Conservation (phyloP, 352 stramenopile genomes). For the Globisporangium echinulatum region DNA sequence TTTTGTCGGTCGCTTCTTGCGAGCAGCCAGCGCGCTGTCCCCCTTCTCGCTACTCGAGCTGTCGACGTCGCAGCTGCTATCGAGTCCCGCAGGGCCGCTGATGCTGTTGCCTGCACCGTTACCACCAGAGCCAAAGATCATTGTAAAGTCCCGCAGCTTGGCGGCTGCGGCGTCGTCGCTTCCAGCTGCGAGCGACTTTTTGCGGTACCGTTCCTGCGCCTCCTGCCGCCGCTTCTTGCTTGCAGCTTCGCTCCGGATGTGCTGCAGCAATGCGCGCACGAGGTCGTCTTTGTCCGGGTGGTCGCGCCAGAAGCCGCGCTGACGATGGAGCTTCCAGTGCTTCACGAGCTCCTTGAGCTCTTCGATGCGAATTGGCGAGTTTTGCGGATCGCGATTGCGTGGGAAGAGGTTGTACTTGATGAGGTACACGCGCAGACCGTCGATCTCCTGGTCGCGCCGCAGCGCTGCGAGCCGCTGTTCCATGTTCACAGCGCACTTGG, state of each 20-base stretch:
- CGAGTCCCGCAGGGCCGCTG: too few species aligned
- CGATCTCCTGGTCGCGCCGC: constrained; percentile 78
- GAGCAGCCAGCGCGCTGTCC: constrained; percentile 3
- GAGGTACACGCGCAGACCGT: constrained; percentile 71
- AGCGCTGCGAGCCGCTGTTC: constrained; percentile 74
- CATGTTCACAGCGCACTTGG: constrained; percentile 84
- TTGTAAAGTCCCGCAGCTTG: constrained; percentile 56
- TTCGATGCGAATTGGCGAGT: constrained; percentile 82
- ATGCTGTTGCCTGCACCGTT: too few species aligned
- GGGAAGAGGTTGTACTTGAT: constrained; percentile 88
- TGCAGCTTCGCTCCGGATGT: constrained; percentile 71
- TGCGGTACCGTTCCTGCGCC: constrained; percentile 72
- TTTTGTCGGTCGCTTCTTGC: constrained; percentile 27
- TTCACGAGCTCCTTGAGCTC: constrained; percentile 91
- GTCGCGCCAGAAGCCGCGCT: constrained; percentile 87
- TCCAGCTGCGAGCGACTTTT: constrained; percentile 19
- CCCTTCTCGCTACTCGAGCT: too few species aligned
- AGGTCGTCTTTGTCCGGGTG: constrained; percentile 89
- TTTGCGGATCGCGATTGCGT: constrained; percentile 74
- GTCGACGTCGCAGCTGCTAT: too few species aligned
- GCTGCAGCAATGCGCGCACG: constrained; percentile 77
- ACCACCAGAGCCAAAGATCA: constrained; percentile 29
- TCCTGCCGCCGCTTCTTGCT: constrained; percentile 80
- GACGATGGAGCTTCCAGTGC: constrained; percentile 87
- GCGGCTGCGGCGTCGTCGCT: constrained; percentile 13